A percentile compares a stretch with the other conserved stretches of the same genome.
These are phyloP conservation scores for Batrachochytrium dendrobatidis DNA, from an alignment of 371 early-diverging fungal genomes.

Conservation along the genomic window DNA sequence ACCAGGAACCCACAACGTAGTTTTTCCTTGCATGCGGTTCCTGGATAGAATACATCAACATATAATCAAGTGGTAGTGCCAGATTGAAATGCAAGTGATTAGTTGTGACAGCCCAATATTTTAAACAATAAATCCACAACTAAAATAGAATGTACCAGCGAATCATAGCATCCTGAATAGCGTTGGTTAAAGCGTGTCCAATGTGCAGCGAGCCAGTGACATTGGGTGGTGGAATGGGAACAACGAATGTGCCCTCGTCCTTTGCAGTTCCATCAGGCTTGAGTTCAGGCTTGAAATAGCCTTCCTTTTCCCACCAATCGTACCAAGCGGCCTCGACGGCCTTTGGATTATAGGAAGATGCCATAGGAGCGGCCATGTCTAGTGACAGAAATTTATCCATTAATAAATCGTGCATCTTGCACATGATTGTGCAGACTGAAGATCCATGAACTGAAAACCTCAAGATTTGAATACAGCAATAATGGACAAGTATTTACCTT, in stretches of 20 bases:
- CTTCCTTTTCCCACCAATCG: constrained; percentile 89
- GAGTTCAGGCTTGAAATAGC: constrained; percentile 84
- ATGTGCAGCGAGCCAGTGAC: constrained; percentile 98
- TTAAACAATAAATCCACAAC: no score
- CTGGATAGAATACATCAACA: no score
- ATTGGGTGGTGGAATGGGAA: constrained; percentile 98
- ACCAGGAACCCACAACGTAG: constrained; percentile 95
- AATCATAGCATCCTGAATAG: constrained; percentile 96
- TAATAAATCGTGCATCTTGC: constrained; percentile 2
- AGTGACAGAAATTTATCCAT: neutral
- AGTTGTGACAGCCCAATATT: no score
- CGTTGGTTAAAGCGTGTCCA: constrained; percentile 95
- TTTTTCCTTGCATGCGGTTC: constrained; percentile 97
- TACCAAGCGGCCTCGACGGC: constrained; percentile 97
- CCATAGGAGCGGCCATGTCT: constrained; percentile 76
- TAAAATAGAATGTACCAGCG: constrained; percentile 62
- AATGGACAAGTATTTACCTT: constrained; percentile 37
- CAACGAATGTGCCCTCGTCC: constrained; percentile 81
- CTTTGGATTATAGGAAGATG: constrained; percentile 81
- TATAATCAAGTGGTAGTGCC: neutral
- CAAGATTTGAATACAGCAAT: no score
- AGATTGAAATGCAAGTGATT: constrained; percentile 8
- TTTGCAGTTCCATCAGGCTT: constrained; percentile 58
- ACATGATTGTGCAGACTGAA: neutral
- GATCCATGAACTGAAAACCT: no score